Base-by-base conservation (phyloP, 371 early-diverging fungal species). In the Apophysomyces sp. region DNA sequence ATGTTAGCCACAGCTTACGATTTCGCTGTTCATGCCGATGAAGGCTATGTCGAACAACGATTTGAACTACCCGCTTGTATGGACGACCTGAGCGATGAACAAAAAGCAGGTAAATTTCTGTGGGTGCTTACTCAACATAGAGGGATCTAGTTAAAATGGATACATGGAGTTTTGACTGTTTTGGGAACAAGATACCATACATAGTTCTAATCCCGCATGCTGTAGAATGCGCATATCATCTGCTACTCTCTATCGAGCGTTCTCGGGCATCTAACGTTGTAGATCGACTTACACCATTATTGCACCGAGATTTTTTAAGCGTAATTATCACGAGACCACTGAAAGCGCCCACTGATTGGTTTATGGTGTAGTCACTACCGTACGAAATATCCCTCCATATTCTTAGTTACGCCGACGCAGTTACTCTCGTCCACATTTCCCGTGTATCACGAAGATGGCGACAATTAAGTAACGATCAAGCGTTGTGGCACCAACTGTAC, bases 401-500 rank as follows among this genome's bases (percentile, higher is more conserved):
- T 49, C 67, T 92, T 7, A 66, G 74, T 21, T 84, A 77, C 60
- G 57, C 87, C 15, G 85, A 84, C 58, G 65, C 76, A 24, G 37
- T 60, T 15, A 76, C 90, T 5, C 59, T 92, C 11, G 59, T 63
- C 21, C 64, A 65, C 3, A 72, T 84, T 21, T 64, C 81, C 5
- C 62, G 65, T 9, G 87, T 89, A 5, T 90, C 87, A 6, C 79
- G 83, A 39, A 65, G 73, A 29, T 94, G 94, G 94, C 64, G 74
- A 49, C 58, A 61, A 40, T 59, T 86, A 30, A 73, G 83, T 16
- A 69, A 75, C 4, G 92, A 91, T 65, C 86, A 86, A 55, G 62
- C 75, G 3, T 63, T 93, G 4, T 94, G 94, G 94, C 74, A 80
- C 60, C 54, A 69, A 0, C 61, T 88, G 21, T 93, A 80, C 65